Conservation (phyloP, 2,329 filamentous ascomycete genomes). For the Neurospora sp. region DNA sequence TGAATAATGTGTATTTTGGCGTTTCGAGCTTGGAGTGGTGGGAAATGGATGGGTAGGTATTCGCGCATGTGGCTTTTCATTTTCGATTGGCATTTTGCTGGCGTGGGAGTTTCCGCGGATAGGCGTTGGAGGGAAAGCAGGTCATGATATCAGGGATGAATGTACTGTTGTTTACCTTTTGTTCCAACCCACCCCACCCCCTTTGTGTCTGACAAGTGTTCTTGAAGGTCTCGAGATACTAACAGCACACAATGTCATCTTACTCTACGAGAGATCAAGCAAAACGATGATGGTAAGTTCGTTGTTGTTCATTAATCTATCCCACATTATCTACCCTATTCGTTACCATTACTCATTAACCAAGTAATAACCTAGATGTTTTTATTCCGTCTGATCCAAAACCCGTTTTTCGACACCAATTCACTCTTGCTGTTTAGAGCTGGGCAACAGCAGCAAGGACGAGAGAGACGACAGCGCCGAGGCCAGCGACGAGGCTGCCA, state of each 20-base stretch:
- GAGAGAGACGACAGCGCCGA: constrained; percentile 12
- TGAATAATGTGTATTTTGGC: background rate
- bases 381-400: background rate
- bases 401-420: background rate
- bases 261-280: background rate
- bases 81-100: background rate
- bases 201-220: background rate
- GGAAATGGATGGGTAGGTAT: background rate
- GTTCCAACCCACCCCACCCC: background rate
- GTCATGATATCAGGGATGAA: background rate
- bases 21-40: background rate
- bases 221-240: background rate
- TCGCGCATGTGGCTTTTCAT: background rate
- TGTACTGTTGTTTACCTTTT: background rate
- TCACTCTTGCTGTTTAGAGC: background rate
- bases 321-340: background rate
- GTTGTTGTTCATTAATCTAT: background rate
- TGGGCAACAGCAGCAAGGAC: constrained; percentile 2
- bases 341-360: constrained; percentile 6
- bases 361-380: background rate
- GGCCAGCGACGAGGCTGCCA: constrained; percentile 6
- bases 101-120: background rate
- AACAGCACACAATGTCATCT: background rate
- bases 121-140: background rate
- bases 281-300: background rate